These are phyloP conservation scores for Kazachstania bromeliacearum DNA, from an alignment of 805 yeast species.

Conservation along the genomic window DNA sequence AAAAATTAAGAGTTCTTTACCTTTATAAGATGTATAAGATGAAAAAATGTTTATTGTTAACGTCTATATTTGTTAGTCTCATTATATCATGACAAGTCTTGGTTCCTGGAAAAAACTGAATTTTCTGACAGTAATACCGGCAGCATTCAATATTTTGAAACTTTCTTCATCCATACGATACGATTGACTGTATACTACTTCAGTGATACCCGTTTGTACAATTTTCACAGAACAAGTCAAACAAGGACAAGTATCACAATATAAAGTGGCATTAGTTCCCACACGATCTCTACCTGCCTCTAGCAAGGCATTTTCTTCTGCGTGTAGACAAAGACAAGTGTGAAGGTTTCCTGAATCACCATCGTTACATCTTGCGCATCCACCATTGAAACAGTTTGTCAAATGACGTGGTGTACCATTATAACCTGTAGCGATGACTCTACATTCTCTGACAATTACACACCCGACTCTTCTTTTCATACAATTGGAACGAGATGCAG, in stretches of 20 bases:
- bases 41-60: no score
- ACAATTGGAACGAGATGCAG: slow-evolving; percentile 87
- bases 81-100: slow-evolving; percentile 6
- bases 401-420: slow-evolving; percentile 93
- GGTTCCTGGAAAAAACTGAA: slow-evolving; percentile 30
- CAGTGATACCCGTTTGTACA: slow-evolving; percentile 82
- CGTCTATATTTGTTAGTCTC: not conserved
- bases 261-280: slow-evolving; percentile 52
- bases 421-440: slow-evolving; percentile 94
- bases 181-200: slow-evolving; percentile 86
- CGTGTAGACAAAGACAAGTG: slow-evolving; percentile 90
- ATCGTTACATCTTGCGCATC: slow-evolving; percentile 81
- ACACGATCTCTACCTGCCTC: slow-evolving; percentile 91
- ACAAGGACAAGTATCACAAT: slow-evolving; percentile 97
- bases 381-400: slow-evolving; percentile 89
- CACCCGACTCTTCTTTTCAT: slow-evolving; percentile 98
- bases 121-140: slow-evolving; percentile 64
- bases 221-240: slow-evolving; percentile 91
- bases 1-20: no score
- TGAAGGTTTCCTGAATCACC: slow-evolving; percentile 59
- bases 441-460: slow-evolving; percentile 74
- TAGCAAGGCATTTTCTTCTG: slow-evolving; percentile 90
- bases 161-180: slow-evolving; percentile 87
- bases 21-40: no score
- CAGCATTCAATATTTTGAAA: slow-evolving; percentile 60